Percentiles rank a stretch among this genome's conserved stretches.
phyloP scores from a whole-genome alignment of 192 early-diverging fungal genomes.

The Rhizophagus sp. region DNA sequence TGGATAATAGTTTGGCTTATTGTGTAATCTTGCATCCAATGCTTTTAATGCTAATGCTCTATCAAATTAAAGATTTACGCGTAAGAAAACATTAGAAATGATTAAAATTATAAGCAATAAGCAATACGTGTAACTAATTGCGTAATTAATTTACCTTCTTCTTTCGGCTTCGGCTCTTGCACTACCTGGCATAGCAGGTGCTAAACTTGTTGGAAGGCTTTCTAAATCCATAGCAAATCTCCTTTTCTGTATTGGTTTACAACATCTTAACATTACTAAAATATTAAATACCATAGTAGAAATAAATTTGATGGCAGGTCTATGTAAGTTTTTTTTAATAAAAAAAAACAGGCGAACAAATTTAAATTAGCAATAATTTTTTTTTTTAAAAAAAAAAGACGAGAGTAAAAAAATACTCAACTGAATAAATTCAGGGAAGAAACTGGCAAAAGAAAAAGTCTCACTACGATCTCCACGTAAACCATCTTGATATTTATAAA shows the following conservation, averaged over 20 bases:
- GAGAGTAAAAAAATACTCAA: constrained; percentile 30
- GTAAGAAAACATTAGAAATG: background rate
- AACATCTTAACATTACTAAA: constrained; percentile 54
- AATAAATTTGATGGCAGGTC: constrained; percentile 62
- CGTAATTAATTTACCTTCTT: constrained; percentile 50
- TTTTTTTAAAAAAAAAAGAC: background rate
- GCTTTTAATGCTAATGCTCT: constrained; percentile 69
- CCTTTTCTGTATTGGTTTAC: constrained; percentile 48
- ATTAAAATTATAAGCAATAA: background rate
- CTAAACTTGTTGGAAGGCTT: constrained; percentile 37
- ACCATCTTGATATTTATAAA: constrained; percentile 79
- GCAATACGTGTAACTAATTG: background rate
- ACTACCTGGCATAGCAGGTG: constrained; percentile 49
- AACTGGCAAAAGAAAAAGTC: constrained; percentile 85
- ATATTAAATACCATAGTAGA: constrained; percentile 64
- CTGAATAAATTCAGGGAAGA: constrained; percentile 86
- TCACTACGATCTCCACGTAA: constrained; percentile 86
- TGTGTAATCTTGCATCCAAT: constrained; percentile 60
- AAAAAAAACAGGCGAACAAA: background rate
- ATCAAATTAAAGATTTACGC: constrained; percentile 19
- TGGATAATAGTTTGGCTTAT: constrained; percentile 24
- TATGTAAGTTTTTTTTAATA: constrained; percentile 26
- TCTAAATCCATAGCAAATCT: constrained; percentile 45
- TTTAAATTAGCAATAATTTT: background rate
- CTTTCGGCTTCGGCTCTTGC: constrained; percentile 66